A percentile compares a stretch with the other conserved stretches of the same genome.
Evolutionary conservation across 108 stramenopile genomes (phyloP).

Genomic region (Nitzschia sp.): DNA sequence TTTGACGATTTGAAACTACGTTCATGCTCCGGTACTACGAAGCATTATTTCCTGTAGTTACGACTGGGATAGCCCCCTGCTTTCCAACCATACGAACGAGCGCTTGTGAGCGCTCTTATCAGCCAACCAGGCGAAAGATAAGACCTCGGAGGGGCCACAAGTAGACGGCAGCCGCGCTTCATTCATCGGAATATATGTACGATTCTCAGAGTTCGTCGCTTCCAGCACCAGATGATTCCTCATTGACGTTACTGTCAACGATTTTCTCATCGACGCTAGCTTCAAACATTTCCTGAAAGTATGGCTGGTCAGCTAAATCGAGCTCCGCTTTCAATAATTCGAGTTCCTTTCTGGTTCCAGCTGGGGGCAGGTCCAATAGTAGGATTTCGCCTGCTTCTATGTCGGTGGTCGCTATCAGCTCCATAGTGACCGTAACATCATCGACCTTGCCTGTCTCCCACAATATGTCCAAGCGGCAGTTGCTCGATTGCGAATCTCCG

Average conservation of each 20-base stretch:
- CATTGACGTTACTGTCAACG: background rate
- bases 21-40: no score
- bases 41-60: no score
- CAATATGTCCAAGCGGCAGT: constrained; percentile 21
- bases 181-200: no score
- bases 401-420: constrained; percentile 38
- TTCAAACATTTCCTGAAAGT: constrained; percentile 1
- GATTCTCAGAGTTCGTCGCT: background rate
- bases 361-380: constrained; percentile 22
- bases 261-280: no score
- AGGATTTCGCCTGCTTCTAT: constrained; percentile 39
- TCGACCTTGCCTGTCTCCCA: background rate
- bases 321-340: constrained; percentile 23
- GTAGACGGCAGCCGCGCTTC: no score
- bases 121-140: no score
- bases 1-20: no score
- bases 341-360: constrained; percentile 20
- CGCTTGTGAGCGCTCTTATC: no score
- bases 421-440: constrained; percentile 22
- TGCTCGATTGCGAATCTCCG: constrained; percentile 14
- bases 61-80: no score
- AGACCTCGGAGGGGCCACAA: no score
- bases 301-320: constrained; percentile 34
- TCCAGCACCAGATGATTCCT: background rate
- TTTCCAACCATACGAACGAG: no score